phyloP scores from a whole-genome alignment of 2,329 filamentous ascomycete genomes.

The Clathrospora elynae region DNA sequence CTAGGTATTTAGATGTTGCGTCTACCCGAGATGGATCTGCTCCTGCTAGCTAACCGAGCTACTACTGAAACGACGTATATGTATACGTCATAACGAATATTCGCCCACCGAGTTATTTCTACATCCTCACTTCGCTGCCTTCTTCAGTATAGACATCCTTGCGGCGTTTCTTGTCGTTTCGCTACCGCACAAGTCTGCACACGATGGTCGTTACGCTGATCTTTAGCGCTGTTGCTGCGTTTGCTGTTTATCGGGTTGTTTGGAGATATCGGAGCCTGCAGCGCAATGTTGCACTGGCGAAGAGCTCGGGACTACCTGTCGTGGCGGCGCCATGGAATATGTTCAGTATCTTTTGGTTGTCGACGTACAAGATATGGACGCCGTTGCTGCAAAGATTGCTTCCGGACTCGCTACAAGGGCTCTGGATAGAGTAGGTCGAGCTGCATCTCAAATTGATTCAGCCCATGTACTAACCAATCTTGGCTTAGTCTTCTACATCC shows the following conservation, averaged over 20 bases:
- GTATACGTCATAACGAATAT: conserved; percentile 32
- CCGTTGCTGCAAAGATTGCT: conserved; percentile 59
- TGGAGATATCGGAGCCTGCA: conserved; percentile 46
- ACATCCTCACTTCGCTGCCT: neutral
- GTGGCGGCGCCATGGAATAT: conserved; percentile 52
- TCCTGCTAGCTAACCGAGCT: conserved; percentile 11
- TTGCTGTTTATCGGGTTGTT: conserved; percentile 40
- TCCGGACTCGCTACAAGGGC: conserved; percentile 61
- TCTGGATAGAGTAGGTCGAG: conserved; percentile 66
- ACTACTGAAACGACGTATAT: conserved; percentile 33
- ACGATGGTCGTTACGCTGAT: conserved; percentile 36
- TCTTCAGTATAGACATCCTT: neutral
- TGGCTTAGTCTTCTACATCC: conserved; percentile 60
- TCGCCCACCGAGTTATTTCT: conserved; percentile 2
- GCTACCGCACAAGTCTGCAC: neutral
- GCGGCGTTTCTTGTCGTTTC: too few species aligned
- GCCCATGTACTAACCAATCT: conserved; percentile 3
- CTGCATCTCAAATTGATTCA: neutral
- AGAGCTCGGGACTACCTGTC: conserved; percentile 54
- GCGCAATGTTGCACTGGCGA: conserved; percentile 52
- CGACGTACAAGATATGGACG: conserved; percentile 60
- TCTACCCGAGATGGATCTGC: conserved; percentile 3
- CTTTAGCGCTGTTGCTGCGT: conserved; percentile 32
- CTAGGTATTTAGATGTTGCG: neutral
- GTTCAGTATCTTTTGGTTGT: conserved; percentile 61